Evolutionary conservation across 768 basidiomycete species (phyloP).

Genomic region (Leccinum incarnatum): DNA sequence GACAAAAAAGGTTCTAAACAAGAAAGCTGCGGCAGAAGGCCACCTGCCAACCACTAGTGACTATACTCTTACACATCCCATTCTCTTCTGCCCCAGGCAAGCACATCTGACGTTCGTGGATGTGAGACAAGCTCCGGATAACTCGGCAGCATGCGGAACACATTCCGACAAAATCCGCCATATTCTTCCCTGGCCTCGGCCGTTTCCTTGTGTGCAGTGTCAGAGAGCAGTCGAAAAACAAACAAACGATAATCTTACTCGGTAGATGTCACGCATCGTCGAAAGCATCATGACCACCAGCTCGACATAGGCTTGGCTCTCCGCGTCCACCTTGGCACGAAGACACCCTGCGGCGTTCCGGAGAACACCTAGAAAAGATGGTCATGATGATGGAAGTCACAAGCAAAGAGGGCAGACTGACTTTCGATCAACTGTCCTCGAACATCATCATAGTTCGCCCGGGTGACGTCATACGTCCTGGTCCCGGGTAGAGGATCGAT

Average conservation of each 20-base stretch:
- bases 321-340: conserved; percentile 27
- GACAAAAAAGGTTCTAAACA: background rate
- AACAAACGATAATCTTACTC: conserved; percentile 33
- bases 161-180: conserved; percentile 33
- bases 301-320: conserved; percentile 40
- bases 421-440: conserved; percentile 40
- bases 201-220: conserved; percentile 8
- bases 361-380: conserved; percentile 41
- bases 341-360: conserved; percentile 41
- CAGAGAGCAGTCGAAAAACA: background rate
- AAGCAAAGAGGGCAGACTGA: conserved; percentile 21
- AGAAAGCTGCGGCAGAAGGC: background rate
- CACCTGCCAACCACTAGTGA: background rate
- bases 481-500: conserved; percentile 19
- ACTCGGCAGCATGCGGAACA: conserved; percentile 28
- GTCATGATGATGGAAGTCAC: conserved; percentile 9
- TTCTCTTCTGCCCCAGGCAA: conserved; percentile 29
- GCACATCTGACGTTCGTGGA: conserved; percentile 31
- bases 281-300: conserved; percentile 47
- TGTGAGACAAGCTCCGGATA: conserved; percentile 34
- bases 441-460: conserved; percentile 29
- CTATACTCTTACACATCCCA: conserved; percentile 2
- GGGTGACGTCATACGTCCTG: conserved; percentile 32
- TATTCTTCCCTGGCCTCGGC: conserved; percentile 30
- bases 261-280: conserved; percentile 47